Evolutionary conservation across 768 basidiomycete species (phyloP).

Genomic region (Calocybe cyanea): DNA sequence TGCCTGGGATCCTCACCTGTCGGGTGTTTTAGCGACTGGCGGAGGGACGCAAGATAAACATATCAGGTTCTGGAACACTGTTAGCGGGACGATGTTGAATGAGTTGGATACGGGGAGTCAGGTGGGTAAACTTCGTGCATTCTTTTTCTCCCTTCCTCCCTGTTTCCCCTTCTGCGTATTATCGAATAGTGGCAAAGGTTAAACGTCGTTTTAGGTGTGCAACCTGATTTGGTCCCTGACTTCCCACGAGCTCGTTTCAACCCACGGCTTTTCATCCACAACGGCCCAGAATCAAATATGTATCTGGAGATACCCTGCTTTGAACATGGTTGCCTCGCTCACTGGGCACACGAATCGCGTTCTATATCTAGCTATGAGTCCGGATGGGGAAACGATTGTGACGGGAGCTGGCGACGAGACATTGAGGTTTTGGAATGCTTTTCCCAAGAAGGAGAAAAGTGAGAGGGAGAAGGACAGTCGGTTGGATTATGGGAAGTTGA

Average conservation of each 20-base stretch:
- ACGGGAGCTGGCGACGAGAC: constrained; percentile 99
- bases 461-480: constrained; percentile 38
- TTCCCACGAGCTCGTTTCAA: constrained; percentile 96
- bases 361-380: constrained; percentile 95
- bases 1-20: constrained; percentile 95
- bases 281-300: constrained; percentile 95
- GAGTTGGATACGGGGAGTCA: constrained; percentile 95
- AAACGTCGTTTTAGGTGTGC: constrained; percentile 85
- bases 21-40: constrained; percentile 88
- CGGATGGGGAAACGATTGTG: constrained; percentile 96
- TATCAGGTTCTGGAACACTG: constrained; percentile 95
- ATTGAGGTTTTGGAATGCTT: constrained; percentile 95
- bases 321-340: constrained; percentile 92
- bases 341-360: constrained; percentile 95
- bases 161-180: too few relatives aligned
- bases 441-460: constrained; percentile 65
- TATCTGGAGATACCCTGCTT: constrained; percentile 90
- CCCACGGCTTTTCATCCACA: constrained; percentile 93
- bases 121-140: constrained; percentile 55
- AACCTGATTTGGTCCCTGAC: constrained; percentile 96
- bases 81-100: constrained; percentile 78
- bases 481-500: constrained; percentile 50
- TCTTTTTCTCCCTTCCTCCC: neutral
- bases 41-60: constrained; percentile 99
- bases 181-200: too few relatives aligned